phyloP scores from a whole-genome alignment of 192 early-diverging fungal genomes.

The Jimgerdemannia flammicorona region DNA sequence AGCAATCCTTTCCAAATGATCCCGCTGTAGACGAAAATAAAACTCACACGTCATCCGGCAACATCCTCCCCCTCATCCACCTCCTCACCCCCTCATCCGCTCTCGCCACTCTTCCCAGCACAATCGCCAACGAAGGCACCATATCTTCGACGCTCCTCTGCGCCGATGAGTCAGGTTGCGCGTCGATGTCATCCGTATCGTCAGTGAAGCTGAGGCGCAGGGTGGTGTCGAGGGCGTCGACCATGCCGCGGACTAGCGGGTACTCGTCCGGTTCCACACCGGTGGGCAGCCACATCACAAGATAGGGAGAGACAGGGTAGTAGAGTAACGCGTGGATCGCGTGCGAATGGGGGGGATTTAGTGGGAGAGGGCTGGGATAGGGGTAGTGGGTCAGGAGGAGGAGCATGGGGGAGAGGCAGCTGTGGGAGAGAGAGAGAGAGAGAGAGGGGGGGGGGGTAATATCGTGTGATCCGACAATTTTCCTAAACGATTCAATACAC shows the following conservation, averaged over 20 bases:
- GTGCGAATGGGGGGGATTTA: slow-evolving; percentile 73
- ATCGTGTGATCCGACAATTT: background rate
- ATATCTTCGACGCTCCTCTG: slow-evolving; percentile 54
- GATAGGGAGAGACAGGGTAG: slow-evolving; percentile 29
- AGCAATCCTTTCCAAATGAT: background rate
- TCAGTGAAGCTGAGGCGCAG: slow-evolving; percentile 27
- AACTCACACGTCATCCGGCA: slow-evolving; percentile 70
- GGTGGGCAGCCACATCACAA: slow-evolving; percentile 7
- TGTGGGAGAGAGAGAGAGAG: background rate
- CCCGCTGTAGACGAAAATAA: background rate
- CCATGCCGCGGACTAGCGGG: slow-evolving; percentile 4
- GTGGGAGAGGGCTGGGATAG: slow-evolving; percentile 36
- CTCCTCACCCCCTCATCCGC: slow-evolving; percentile 38
- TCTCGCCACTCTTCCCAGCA: slow-evolving; percentile 57
- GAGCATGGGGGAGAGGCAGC: slow-evolving; percentile 35
- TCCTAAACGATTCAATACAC: background rate
- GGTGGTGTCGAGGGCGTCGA: slow-evolving; percentile 19
- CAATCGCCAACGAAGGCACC: slow-evolving; percentile 63
- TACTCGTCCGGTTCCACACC: slow-evolving; percentile 22
- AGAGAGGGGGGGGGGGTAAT: too few relatives aligned
- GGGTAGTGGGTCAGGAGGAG: slow-evolving; percentile 35
- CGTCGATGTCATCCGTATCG: slow-evolving; percentile 41
- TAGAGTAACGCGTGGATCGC: slow-evolving; percentile 74
- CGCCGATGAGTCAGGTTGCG: slow-evolving; percentile 24
- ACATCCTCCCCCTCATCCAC: slow-evolving; percentile 34